Conservation (phyloP, 805 yeast genomes). For the Yarrowia osloensis region DNA sequence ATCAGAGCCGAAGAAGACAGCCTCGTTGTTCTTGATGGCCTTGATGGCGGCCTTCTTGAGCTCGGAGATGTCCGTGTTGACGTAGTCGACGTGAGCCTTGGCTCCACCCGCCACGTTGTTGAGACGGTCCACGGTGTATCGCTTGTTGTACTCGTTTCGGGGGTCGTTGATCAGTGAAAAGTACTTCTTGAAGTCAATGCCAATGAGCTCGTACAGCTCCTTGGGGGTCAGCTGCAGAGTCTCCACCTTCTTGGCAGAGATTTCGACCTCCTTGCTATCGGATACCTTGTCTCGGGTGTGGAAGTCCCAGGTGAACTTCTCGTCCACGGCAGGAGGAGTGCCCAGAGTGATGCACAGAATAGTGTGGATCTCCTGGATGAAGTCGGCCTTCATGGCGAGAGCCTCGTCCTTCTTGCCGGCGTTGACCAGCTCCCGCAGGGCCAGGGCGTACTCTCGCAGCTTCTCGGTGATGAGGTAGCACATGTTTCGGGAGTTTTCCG, state of each 20-base stretch:
- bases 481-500: conserved; percentile 54
- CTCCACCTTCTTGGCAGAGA: conserved; percentile 43
- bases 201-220: conserved; percentile 57
- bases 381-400: conserved; percentile 45
- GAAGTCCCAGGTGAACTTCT: conserved; percentile 72
- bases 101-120: conserved; percentile 68
- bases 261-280: conserved; percentile 39
- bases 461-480: conserved; percentile 67
- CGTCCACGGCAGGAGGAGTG: conserved; percentile 72
- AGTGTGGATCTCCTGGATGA: conserved; percentile 65
- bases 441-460: conserved; percentile 76
- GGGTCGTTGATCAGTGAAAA: conserved; percentile 82
- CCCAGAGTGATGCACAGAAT: conserved; percentile 71
- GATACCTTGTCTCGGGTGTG: conserved; percentile 62
- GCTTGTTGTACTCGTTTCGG: conserved; percentile 64
- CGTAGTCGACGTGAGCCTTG: conserved; percentile 57
- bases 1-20: conserved; percentile 87
- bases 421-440: conserved; percentile 55
- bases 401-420: conserved; percentile 46
- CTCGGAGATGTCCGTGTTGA: conserved; percentile 62
- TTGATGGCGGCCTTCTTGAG: conserved; percentile 64
- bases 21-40: conserved; percentile 70
- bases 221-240: conserved; percentile 55
- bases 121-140: conserved; percentile 70
- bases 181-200: conserved; percentile 52